A percentile compares a stretch with the other conserved stretches of the same genome.
These are phyloP conservation scores for Nicotiana tomentosiformis DNA, from an alignment of 257 asterid species.

Conservation along the genomic window DNA sequence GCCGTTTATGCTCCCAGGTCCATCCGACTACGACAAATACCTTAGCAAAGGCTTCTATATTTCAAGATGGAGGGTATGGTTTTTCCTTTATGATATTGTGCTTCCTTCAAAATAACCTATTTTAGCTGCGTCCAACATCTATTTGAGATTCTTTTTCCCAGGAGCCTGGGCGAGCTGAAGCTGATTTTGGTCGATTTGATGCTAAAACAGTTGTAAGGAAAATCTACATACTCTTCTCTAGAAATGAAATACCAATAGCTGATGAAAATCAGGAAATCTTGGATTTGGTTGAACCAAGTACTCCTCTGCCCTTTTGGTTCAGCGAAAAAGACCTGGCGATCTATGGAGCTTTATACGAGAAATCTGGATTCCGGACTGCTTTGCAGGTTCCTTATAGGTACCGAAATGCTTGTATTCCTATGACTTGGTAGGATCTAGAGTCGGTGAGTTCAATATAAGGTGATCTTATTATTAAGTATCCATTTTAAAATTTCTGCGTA, in stretches of 20 bases:
- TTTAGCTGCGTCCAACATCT: neutral
- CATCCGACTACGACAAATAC: slow-evolving; percentile 5
- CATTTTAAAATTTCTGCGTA: neutral
- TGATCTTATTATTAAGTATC: neutral
- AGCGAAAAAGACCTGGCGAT: slow-evolving; percentile 53
- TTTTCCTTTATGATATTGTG: neutral
- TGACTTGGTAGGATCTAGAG: too few relatives aligned
- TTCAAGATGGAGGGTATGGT: slow-evolving; percentile 56
- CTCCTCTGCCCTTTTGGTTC: slow-evolving; percentile 68
- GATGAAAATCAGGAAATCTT: slow-evolving; percentile 58
- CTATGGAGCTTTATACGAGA: slow-evolving; percentile 57
- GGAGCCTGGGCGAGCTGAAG: slow-evolving; percentile 87
- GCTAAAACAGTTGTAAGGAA: slow-evolving; percentile 64
- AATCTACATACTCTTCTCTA: slow-evolving; percentile 63
- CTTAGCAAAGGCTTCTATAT: slow-evolving; percentile 74
- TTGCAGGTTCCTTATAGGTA: slow-evolving; percentile 76
- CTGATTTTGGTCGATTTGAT: slow-evolving; percentile 71
- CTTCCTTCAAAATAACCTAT: neutral
- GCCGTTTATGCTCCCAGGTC: slow-evolving; percentile 50
- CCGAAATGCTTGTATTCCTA: neutral
- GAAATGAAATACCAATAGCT: slow-evolving; percentile 56
- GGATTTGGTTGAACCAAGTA: slow-evolving; percentile 58
- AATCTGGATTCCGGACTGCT: slow-evolving; percentile 63
- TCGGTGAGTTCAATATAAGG: too few relatives aligned
- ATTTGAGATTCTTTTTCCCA: slow-evolving; percentile 5